These are phyloP conservation scores for Rhinocladiella mackenziei DNA, from an alignment of 2,329 filamentous ascomycete genomes.

Conservation along the genomic window DNA sequence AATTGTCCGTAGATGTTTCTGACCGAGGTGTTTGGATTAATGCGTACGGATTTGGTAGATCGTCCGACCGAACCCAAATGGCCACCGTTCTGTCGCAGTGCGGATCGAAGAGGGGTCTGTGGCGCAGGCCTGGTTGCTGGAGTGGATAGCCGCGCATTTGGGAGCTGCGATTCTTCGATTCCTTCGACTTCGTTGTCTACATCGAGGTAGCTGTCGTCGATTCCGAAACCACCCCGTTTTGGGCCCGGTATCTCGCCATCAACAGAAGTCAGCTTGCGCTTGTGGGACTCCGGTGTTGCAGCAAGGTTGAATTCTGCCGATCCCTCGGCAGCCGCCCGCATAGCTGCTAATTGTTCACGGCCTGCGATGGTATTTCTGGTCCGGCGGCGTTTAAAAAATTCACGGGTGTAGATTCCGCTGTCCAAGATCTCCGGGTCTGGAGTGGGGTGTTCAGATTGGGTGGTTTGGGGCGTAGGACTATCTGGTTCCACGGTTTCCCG, in stretches of 20 bases:
- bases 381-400: constrained; percentile 20
- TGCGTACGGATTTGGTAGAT: constrained; percentile 21
- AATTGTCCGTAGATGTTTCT: constrained; percentile 23
- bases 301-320: constrained; percentile 17
- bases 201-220: constrained; percentile 24
- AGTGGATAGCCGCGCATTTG: constrained; percentile 14
- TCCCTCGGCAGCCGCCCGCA: constrained; percentile 1
- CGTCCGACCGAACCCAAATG: constrained; percentile 12
- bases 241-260: constrained; percentile 20
- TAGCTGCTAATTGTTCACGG: constrained; percentile 9
- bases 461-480: constrained; percentile 1
- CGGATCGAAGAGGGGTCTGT: constrained; percentile 21
- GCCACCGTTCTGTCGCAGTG: constrained; percentile 13
- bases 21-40: constrained; percentile 17
- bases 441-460: constrained; percentile 12
- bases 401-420: constrained; percentile 13
- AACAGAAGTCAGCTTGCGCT: constrained; percentile 19
- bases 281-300: constrained; percentile 18
- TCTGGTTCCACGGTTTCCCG: not conserved
- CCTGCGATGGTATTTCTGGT: constrained; percentile 14
- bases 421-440: constrained; percentile 5
- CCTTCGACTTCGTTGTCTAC: constrained; percentile 19
- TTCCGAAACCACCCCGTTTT: constrained; percentile 19
- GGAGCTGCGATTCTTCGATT: constrained; percentile 11
- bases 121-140: constrained; percentile 5